Conservation (phyloP, 768 basidiomycete species). For the Pleurotus citrinopileatus region DNA sequence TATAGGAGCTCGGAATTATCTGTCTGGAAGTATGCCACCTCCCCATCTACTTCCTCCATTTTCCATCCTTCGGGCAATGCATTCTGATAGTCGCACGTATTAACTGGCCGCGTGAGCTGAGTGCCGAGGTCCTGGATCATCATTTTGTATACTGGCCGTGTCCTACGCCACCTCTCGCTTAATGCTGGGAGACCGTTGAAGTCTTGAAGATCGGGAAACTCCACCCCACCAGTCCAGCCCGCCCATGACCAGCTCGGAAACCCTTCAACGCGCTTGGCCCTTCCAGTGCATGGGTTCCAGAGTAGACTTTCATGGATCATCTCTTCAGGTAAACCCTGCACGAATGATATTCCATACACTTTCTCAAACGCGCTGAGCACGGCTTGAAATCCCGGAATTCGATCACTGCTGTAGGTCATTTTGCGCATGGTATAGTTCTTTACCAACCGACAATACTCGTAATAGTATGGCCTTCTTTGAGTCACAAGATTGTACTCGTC, state of each 20-base stretch:
- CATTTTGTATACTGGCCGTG: neutral
- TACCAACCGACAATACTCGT: neutral
- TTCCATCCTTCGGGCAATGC: neutral
- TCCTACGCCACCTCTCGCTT: neutral
- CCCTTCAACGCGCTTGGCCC: neutral
- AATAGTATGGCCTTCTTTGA: neutral
- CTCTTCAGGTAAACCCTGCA: neutral
- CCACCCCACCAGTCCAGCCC: neutral
- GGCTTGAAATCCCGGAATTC: neutral
- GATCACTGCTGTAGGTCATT: neutral
- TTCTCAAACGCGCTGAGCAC: neutral
- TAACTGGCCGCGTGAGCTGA: neutral
- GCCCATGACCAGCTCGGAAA: constrained; percentile 6
- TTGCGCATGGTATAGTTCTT: neutral
- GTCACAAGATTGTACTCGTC: neutral
- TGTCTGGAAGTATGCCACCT: neutral
- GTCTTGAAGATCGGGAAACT: constrained; percentile 2
- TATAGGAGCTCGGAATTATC: neutral
- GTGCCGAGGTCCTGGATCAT: neutral
- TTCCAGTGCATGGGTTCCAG: neutral
- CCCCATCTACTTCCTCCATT: neutral
- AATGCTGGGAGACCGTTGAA: constrained; percentile 1
- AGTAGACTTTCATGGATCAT: constrained; percentile 3
- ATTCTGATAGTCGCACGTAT: neutral
- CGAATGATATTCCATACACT: constrained; percentile 2